Percentiles rank a stretch among this genome's conserved stretches.
These are phyloP conservation scores for Tricholoma bakamatsutake DNA, from an alignment of 768 basidiomycete genomes.

Conservation along the genomic window DNA sequence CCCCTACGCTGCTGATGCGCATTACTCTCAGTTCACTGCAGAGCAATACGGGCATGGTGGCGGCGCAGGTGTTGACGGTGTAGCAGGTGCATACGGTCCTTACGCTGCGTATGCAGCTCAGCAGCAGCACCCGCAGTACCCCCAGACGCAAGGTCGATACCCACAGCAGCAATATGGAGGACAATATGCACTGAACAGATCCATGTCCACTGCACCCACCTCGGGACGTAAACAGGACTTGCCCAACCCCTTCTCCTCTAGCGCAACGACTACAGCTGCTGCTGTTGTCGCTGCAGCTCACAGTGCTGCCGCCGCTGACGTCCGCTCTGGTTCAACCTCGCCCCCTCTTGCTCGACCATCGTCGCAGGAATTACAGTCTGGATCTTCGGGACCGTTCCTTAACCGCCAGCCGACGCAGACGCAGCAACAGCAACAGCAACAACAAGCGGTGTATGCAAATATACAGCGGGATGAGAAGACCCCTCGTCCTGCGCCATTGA, in stretches of 20 bases:
- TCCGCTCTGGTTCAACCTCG: neutral
- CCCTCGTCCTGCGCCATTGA: constrained; percentile 1
- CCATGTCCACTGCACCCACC: constrained; percentile 2
- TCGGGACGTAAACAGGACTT: neutral
- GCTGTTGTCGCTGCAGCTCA: constrained; percentile 8
- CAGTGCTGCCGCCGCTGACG: constrained; percentile 3
- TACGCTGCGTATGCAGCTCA: constrained; percentile 9
- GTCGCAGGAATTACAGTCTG: neutral
- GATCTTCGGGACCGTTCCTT: constrained; percentile 2
- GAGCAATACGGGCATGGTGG: constrained; percentile 8
- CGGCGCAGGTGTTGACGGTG: constrained; percentile 10
- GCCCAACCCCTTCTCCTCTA: constrained; percentile 7
- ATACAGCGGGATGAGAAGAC: constrained; percentile 17
- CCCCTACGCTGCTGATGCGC: constrained; percentile 6
- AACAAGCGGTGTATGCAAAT: constrained; percentile 12
- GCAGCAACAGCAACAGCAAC: constrained; percentile 5
- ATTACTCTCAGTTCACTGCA: constrained; percentile 8
- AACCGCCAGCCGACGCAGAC: constrained; percentile 12
- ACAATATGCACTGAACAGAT: constrained; percentile 5
- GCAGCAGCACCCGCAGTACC: constrained; percentile 11
- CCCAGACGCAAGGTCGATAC: constrained; percentile 6
- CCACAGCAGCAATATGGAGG: constrained; percentile 2
- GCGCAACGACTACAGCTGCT: constrained; percentile 4
- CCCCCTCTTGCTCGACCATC: neutral
- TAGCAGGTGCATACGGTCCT: constrained; percentile 6